These are phyloP conservation scores for Botrytis tulipae DNA, from an alignment of 2,329 filamentous ascomycete genomes.

Conservation along the genomic window DNA sequence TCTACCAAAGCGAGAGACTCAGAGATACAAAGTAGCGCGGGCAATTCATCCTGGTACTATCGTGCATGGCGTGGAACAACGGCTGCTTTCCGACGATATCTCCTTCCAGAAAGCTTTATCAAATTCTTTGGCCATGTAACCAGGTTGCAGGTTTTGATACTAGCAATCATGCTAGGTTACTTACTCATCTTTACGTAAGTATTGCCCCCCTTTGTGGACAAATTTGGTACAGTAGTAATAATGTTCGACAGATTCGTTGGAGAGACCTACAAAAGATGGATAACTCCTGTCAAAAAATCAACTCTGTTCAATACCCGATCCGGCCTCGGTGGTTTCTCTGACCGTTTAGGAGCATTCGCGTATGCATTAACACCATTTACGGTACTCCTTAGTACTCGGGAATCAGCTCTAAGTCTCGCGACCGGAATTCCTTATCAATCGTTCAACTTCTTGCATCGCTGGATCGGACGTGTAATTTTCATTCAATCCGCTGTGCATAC, in stretches of 20 bases:
- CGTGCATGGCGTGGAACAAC: constrained; percentile 27
- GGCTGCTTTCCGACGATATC: constrained; percentile 40
- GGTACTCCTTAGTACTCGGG: constrained; percentile 64
- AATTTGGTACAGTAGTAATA: neutral
- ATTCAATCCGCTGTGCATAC: constrained; percentile 67
- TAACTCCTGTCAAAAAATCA: constrained; percentile 62
- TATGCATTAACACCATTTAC: constrained; percentile 73
- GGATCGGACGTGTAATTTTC: constrained; percentile 72
- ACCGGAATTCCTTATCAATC: constrained; percentile 74
- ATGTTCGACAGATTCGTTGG: constrained; percentile 52
- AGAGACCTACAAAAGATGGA: constrained; percentile 66
- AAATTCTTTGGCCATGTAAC: constrained; percentile 66
- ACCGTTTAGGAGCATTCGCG: constrained; percentile 68
- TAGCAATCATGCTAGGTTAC: constrained; percentile 59
- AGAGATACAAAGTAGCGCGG: neutral
- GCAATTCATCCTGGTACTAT: constrained; percentile 28
- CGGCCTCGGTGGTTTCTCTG: constrained; percentile 64
- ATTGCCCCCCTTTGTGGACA: constrained; percentile 12
- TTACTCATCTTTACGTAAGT: constrained; percentile 61
- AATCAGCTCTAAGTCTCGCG: constrained; percentile 66
- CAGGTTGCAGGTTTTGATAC: constrained; percentile 63
- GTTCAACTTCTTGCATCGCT: constrained; percentile 76
- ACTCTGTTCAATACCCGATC: constrained; percentile 62
- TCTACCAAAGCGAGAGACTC: constrained; percentile 31
- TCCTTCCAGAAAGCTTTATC: constrained; percentile 60